phyloP scores from a whole-genome alignment of 164 flowering plant species.

The Nelumbo lutea region DNA sequence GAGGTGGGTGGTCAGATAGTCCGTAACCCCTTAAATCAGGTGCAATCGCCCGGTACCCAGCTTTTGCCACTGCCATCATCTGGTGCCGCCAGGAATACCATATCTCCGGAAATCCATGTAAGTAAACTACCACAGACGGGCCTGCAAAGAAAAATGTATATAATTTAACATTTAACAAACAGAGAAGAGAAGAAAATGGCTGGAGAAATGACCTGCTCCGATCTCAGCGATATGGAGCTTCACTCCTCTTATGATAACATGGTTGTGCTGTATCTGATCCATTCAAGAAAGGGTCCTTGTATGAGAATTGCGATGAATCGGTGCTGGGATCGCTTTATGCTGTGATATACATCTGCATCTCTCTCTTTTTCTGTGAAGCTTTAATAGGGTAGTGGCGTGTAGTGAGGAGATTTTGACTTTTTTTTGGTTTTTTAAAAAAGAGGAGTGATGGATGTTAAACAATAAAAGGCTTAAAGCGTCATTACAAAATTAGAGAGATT shows the following conservation, averaged over 20 bases:
- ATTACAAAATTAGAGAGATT: too few species aligned
- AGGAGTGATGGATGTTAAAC: too few species aligned
- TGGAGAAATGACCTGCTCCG: conserved; percentile 22
- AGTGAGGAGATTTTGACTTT: neutral
- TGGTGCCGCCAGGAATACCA: conserved; percentile 76
- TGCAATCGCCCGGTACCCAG: conserved; percentile 24
- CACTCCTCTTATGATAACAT: conserved; percentile 34
- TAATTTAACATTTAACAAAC: neutral
- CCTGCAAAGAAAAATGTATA: conserved; percentile 9
- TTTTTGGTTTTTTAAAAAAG: too few species aligned
- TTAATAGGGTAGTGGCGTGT: neutral
- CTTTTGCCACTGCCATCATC: conserved; percentile 41
- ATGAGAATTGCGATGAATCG: neutral
- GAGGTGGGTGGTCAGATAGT: conserved; percentile 36
- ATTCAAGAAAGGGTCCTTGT: too few species aligned
- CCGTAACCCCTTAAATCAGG: conserved; percentile 46
- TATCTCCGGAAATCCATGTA: conserved; percentile 67
- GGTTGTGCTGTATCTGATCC: conserved; percentile 29
- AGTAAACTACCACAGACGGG: conserved; percentile 37
- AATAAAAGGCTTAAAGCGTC: too few species aligned
- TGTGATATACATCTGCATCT: conserved; percentile 5
- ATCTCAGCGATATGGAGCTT: conserved; percentile 47
- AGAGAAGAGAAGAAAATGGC: too few species aligned
- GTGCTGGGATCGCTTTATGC: neutral
- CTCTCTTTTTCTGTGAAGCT: conserved; percentile 12